These are phyloP conservation scores for Fusarium virguliforme DNA, from an alignment of 2,329 filamentous ascomycete species.

Conservation along the genomic window DNA sequence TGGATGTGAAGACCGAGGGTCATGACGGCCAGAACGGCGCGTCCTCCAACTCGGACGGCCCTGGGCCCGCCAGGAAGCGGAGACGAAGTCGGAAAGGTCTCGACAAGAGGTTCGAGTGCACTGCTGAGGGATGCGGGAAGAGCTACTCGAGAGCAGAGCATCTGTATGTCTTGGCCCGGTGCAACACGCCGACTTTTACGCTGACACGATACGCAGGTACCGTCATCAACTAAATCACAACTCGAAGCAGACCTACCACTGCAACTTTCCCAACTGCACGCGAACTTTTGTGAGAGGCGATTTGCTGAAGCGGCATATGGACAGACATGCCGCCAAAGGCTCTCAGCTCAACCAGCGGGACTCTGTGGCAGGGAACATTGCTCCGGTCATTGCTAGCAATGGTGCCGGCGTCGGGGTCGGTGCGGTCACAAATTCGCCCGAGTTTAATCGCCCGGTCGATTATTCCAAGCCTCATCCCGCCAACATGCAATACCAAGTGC, in stretches of 20 bases:
- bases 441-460: conserved; percentile 61
- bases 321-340: conserved; percentile 85
- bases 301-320: conserved; percentile 87
- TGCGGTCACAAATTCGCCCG: conserved; percentile 62
- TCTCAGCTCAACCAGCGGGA: conserved; percentile 84
- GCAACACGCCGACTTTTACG: neutral
- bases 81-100: conserved; percentile 82
- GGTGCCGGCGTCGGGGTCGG: neutral
- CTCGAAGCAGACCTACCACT: conserved; percentile 94
- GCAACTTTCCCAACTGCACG: conserved; percentile 91
- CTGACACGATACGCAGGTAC: conserved; percentile 66
- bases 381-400: conserved; percentile 58
- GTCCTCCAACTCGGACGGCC: conserved; percentile 70
- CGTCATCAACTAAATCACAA: conserved; percentile 96
- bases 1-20: conserved; percentile 59
- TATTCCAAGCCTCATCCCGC: conserved; percentile 59
- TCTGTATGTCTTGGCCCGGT: conserved; percentile 71
- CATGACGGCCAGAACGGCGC: conserved; percentile 57
- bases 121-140: conserved; percentile 90
- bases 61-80: conserved; percentile 75
- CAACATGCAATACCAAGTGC: conserved; percentile 64
- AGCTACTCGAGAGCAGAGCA: conserved; percentile 97
- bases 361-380: conserved; percentile 58
- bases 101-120: conserved; percentile 88
- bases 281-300: conserved; percentile 95